Percentiles rank a stretch among this genome's conserved stretches.
These are phyloP conservation scores for Nemania sp. DNA, from an alignment of 2,329 filamentous ascomycete genomes.

Conservation along the genomic window DNA sequence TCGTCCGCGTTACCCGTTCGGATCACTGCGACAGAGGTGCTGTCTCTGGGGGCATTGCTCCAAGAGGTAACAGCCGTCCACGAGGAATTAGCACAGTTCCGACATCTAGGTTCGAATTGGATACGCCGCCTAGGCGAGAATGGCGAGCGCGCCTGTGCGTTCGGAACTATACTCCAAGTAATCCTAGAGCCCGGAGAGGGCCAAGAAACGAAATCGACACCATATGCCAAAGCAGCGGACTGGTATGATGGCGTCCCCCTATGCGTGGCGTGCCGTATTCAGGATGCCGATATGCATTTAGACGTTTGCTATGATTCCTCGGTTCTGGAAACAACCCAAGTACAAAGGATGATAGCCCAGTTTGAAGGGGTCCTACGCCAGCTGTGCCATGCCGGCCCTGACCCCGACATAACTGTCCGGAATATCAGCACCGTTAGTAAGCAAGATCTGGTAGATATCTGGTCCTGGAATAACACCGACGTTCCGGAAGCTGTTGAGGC, in stretches of 20 bases:
- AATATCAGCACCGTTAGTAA: background rate
- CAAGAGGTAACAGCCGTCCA: slow-evolving; percentile 4
- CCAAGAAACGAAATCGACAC: background rate
- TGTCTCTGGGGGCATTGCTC: slow-evolving; percentile 2
- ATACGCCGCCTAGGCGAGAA: background rate
- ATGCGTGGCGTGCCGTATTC: slow-evolving; percentile 2
- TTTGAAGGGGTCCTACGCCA: slow-evolving; percentile 20
- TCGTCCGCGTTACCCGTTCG: slow-evolving; percentile 2
- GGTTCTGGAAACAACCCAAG: background rate
- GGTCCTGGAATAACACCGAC: slow-evolving; percentile 2
- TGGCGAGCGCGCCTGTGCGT: background rate
- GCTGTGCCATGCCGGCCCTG: background rate
- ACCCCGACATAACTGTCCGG: background rate
- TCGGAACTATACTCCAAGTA: background rate
- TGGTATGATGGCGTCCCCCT: slow-evolving; percentile 4
- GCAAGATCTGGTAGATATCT: background rate
- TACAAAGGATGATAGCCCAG: slow-evolving; percentile 10
- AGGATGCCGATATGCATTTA: background rate
- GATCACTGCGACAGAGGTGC: slow-evolving; percentile 4
- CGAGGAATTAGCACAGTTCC: slow-evolving; percentile 1
- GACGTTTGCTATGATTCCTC: background rate
- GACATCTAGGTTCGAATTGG: background rate
- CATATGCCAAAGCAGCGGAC: slow-evolving; percentile 6
- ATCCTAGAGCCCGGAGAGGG: background rate
- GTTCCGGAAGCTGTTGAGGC: background rate